A percentile compares a stretch with the other conserved stretches of the same genome.
Evolutionary conservation across 1,284 basidiomycete species (phyloP).

Genomic region (Sporisorium scitamineum): DNA sequence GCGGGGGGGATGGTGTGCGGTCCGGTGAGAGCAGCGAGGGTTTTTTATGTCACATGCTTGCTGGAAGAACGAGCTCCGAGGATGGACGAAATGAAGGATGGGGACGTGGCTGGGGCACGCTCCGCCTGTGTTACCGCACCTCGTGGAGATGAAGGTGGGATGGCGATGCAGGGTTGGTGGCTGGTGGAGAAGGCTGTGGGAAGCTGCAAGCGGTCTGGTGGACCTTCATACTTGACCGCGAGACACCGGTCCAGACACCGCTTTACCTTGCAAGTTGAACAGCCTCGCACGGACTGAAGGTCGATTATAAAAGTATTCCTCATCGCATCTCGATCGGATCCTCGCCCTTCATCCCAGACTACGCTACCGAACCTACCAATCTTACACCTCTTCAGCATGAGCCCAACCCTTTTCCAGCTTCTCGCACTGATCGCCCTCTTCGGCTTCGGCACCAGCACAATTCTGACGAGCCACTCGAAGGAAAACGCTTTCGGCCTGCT

Average conservation of each 20-base stretch:
- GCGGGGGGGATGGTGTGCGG: no score
- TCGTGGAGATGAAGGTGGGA: conserved; percentile 3
- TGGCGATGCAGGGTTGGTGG: neutral
- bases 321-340: no score
- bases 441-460: neutral
- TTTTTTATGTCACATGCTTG: neutral
- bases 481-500: conserved; percentile 1
- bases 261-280: neutral
- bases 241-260: neutral
- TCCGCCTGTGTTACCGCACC: neutral
- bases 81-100: neutral
- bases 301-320: no score
- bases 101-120: neutral
- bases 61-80: neutral
- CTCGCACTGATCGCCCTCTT: neutral
- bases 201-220: neutral
- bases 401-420: neutral
- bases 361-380: neutral
- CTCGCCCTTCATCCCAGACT: no score
- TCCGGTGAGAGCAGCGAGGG: neutral
- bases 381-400: neutral
- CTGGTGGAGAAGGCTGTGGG: neutral
- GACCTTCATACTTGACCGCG: no score
- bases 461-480: neutral
- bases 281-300: no score